Conservation (phyloP, 441 rosid species). For the Omphalea diandra region DNA sequence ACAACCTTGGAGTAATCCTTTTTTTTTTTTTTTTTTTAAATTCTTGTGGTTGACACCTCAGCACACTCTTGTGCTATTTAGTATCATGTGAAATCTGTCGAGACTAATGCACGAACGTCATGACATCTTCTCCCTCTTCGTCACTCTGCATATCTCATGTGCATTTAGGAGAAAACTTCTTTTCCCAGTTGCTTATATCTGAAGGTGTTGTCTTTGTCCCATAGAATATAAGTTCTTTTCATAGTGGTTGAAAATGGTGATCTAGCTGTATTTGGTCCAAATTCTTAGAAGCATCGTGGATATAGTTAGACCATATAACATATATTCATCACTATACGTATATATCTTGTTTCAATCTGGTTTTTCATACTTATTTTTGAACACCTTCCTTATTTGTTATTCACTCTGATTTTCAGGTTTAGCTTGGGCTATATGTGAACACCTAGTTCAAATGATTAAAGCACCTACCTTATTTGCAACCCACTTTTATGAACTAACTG, state of each 20-base stretch:
- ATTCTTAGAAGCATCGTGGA: conserved; percentile 8
- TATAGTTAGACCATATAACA: background rate
- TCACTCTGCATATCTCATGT: background rate
- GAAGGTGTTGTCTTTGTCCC: background rate
- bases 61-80: background rate
- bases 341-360: background rate
- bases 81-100: background rate
- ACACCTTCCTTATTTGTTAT: background rate
- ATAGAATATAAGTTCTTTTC: background rate
- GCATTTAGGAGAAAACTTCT: background rate
- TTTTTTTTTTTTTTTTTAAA: conserved; percentile 9
- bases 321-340: background rate
- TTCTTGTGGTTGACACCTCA: background rate
- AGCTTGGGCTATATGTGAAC: conserved; percentile 99
- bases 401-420: conserved; percentile 50
- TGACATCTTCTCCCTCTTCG: background rate
- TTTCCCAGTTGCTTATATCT: background rate
- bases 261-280: background rate
- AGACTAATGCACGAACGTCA: background rate
- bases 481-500: conserved; percentile 98
- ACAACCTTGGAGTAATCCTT: conserved; percentile 1
- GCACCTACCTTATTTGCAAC: conserved; percentile 97
- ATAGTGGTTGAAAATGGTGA: conserved; percentile 1
- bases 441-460: conserved; percentile 81
- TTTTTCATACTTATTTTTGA: too few species aligned